A percentile compares a stretch with the other conserved stretches of the same genome.
Conservation (phyloP, 2,329 filamentous ascomycete species). For the Aspergillus terreus region DNA sequence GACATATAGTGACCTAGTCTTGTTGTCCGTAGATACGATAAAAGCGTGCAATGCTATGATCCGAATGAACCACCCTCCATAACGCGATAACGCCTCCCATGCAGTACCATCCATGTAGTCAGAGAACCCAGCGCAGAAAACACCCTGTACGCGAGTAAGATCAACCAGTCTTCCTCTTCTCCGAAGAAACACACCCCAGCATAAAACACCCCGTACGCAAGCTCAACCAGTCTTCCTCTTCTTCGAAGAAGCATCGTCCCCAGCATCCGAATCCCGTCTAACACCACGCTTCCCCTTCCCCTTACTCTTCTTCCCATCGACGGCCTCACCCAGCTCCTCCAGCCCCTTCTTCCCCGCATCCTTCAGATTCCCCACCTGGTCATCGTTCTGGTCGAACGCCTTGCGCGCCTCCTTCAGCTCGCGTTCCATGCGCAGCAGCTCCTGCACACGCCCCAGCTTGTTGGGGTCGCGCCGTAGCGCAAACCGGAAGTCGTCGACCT, state of each 20-base stretch:
- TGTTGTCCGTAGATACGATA: no score
- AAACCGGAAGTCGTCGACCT: slow-evolving; percentile 97
- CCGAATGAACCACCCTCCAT: no score
- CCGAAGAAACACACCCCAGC: slow-evolving; percentile 30
- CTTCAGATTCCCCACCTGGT: slow-evolving; percentile 36
- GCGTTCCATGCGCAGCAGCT: slow-evolving; percentile 83
- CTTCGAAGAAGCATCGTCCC: slow-evolving; percentile 32
- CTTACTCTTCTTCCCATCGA: slow-evolving; percentile 31
- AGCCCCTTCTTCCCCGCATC: slow-evolving; percentile 34
- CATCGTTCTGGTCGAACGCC: slow-evolving; percentile 45
- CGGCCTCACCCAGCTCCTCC: slow-evolving; percentile 26
- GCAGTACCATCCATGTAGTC: no score
- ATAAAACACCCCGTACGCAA: slow-evolving; percentile 6
- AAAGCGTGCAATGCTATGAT: no score
- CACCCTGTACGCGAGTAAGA: no score
- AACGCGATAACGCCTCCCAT: not conserved
- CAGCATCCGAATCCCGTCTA: slow-evolving; percentile 31
- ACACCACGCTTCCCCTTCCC: slow-evolving; percentile 32
- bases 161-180: slow-evolving; percentile 30
- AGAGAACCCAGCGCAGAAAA: no score
- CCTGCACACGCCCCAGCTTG: slow-evolving; percentile 84
- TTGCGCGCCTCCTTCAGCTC: slow-evolving; percentile 81
- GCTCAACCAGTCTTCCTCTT: slow-evolving; percentile 26
- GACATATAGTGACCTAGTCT: slow-evolving; percentile 20
- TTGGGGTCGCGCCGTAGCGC: slow-evolving; percentile 78